Percentiles rank a stretch among this genome's conserved stretches.
phyloP scores from a whole-genome alignment of 2,329 filamentous ascomycete species.

The Juglanconis sp. region DNA sequence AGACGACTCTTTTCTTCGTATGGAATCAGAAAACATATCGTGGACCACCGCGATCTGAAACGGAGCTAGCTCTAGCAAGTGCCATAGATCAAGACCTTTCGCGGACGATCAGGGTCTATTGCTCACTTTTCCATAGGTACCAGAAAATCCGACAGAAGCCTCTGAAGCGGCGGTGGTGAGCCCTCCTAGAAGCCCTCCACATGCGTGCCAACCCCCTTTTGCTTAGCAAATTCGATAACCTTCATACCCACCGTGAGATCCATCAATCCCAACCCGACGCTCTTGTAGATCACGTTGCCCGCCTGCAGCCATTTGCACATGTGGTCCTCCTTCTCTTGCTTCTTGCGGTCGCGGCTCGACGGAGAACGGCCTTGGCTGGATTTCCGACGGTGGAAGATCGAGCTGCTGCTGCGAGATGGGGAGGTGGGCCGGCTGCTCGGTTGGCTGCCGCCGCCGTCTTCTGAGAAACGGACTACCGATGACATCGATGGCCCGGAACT shows the following conservation, averaged over 20 bases:
- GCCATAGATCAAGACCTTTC: not conserved
- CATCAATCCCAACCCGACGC: slow-evolving; percentile 65
- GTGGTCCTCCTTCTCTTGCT: slow-evolving; percentile 46
- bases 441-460: slow-evolving; percentile 8
- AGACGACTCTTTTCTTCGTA: not conserved
- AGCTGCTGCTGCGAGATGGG: slow-evolving; percentile 22
- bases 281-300: slow-evolving; percentile 68
- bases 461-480: slow-evolving; percentile 31
- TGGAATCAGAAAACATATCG: no score
- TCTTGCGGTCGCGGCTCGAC: slow-evolving; percentile 25
- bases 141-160: slow-evolving; percentile 11
- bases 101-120: not conserved
- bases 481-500: slow-evolving; percentile 35
- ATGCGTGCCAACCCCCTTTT: slow-evolving; percentile 51
- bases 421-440: slow-evolving; percentile 7
- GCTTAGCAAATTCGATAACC: slow-evolving; percentile 52
- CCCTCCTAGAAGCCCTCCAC: slow-evolving; percentile 48
- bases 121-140: not conserved
- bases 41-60: no score
- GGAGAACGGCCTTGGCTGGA: slow-evolving; percentile 24
- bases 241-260: slow-evolving; percentile 61
- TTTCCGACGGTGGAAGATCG: slow-evolving; percentile 28
- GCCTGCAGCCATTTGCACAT: slow-evolving; percentile 54
- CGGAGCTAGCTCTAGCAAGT: no score
- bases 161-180: not conserved